Conservation (phyloP, 345 rosid species). For the Syzygium oleosum region DNA sequence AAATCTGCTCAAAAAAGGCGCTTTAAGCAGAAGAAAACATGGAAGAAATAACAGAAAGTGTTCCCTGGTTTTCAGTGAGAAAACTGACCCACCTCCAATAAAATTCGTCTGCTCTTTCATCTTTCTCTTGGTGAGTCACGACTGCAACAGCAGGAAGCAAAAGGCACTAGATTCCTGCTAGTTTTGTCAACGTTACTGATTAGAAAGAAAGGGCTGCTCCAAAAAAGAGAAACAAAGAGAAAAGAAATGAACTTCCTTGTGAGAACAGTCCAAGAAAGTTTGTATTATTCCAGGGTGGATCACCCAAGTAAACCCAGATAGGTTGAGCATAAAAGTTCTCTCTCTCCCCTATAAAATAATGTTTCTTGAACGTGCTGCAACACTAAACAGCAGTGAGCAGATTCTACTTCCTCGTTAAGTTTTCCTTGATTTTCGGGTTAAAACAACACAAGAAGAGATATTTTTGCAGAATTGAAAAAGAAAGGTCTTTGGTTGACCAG, state of each 20-base stretch:
- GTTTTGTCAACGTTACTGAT: not conserved
- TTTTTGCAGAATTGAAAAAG: not conserved
- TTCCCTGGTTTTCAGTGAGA: constrained; percentile 8
- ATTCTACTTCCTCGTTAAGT: not conserved
- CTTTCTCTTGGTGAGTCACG: not conserved
- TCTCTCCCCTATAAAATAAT: not conserved
- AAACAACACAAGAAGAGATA: not conserved
- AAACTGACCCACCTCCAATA: constrained; percentile 14
- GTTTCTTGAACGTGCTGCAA: not conserved
- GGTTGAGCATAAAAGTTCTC: not conserved
- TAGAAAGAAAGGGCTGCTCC: not conserved
- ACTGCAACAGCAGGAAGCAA: constrained; percentile 17
- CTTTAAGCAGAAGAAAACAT: constrained; percentile 7
- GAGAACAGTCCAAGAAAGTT: not conserved
- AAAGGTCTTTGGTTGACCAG: not conserved
- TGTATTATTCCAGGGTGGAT: not conserved
- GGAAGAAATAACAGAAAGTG: not conserved
- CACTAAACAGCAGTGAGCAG: not conserved
- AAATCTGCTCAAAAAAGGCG: constrained; percentile 11
- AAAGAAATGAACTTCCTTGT: not conserved
- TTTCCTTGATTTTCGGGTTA: not conserved
- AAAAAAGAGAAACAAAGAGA: not conserved
- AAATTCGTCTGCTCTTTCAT: constrained; percentile 8
- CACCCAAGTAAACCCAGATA: not conserved
- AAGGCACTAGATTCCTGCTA: constrained; percentile 37